Evolutionary conservation across 805 yeast species (phyloP).

Genomic region (Yamadazyma paraphyllophila): DNA sequence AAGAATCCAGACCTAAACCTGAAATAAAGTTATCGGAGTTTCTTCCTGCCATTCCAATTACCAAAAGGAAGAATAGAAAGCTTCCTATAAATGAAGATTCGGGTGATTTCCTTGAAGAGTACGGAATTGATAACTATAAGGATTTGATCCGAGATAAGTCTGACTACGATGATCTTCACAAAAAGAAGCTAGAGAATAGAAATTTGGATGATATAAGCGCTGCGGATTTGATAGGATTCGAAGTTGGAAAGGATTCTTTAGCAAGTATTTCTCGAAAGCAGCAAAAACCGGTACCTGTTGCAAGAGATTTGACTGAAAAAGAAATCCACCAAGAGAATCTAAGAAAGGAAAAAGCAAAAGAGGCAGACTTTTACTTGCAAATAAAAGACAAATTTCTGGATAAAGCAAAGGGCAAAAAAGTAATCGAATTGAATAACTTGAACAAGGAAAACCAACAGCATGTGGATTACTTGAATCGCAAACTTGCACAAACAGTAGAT

Average conservation of each 20-base stretch:
- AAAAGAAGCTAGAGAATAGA: slow-evolving; percentile 16
- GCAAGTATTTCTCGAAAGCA: slow-evolving; percentile 4
- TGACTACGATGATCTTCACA: slow-evolving; percentile 27
- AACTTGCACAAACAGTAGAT: slow-evolving; percentile 11
- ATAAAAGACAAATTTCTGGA: slow-evolving; percentile 28
- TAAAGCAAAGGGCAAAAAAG: slow-evolving; percentile 13
- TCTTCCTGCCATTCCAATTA: slow-evolving; percentile 17
- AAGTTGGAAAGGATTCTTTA: slow-evolving; percentile 28
- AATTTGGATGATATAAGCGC: slow-evolving; percentile 24
- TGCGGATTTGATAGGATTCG: slow-evolving; percentile 33
- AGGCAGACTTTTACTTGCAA: slow-evolving; percentile 26
- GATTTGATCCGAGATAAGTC: slow-evolving; percentile 25
- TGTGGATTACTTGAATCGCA: slow-evolving; percentile 23
- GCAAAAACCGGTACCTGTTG: slow-evolving; percentile 1
- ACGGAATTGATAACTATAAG: slow-evolving; percentile 33
- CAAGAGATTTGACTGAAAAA: slow-evolving; percentile 20
- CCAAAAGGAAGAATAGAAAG: slow-evolving; percentile 24
- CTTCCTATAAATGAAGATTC: slow-evolving; percentile 28
- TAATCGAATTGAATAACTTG: slow-evolving; percentile 37
- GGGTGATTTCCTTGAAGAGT: slow-evolving; percentile 36
- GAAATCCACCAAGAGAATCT: slow-evolving; percentile 26
- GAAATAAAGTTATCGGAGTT: slow-evolving; percentile 22
- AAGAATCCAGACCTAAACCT: slow-evolving; percentile 4
- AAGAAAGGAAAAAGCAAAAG: slow-evolving; percentile 24
- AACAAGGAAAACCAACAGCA: slow-evolving; percentile 23